phyloP scores from a whole-genome alignment of 495 filamentous ascomycete species.

The Aspergillus sclerotiicarbonarius region DNA sequence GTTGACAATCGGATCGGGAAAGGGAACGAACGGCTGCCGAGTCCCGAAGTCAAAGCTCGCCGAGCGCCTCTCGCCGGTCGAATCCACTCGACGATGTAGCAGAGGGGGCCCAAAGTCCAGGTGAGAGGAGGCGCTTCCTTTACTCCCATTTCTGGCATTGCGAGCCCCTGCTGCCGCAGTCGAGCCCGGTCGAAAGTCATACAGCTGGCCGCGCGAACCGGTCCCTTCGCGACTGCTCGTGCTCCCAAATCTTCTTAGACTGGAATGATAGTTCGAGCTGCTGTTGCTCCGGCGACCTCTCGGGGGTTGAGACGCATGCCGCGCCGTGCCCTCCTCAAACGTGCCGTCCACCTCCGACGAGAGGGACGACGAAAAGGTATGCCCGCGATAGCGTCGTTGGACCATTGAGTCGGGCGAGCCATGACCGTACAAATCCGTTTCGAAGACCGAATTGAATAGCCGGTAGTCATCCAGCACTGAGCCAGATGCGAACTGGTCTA shows the following conservation, averaged over 20 bases:
- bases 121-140: constrained; percentile 69
- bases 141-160: constrained; percentile 62
- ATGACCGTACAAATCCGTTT: constrained; percentile 27
- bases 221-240: constrained; percentile 46
- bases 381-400: constrained; percentile 52
- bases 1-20: constrained; percentile 20
- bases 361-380: constrained; percentile 64
- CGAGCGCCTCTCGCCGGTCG: constrained; percentile 60
- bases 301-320: constrained; percentile 54
- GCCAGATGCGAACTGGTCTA: constrained; percentile 70
- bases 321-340: constrained; percentile 62
- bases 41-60: constrained; percentile 74
- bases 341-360: constrained; percentile 73
- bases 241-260: constrained; percentile 65
- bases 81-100: constrained; percentile 52
- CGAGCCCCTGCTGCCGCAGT: constrained; percentile 12
- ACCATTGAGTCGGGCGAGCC: constrained; percentile 26
- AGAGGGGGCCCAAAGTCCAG: constrained; percentile 57
- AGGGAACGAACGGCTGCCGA: constrained; percentile 32
- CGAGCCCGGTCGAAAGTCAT: constrained; percentile 21
- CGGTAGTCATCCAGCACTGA: constrained; percentile 42
- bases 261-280: constrained; percentile 68
- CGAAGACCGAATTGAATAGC: constrained; percentile 42
- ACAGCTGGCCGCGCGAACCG: constrained; percentile 27
- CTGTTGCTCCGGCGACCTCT: constrained; percentile 75